A percentile compares a stretch with the other conserved stretches of the same genome.
Conservation (phyloP, 2,329 filamentous ascomycete genomes). For the Blumeria graminis region DNA sequence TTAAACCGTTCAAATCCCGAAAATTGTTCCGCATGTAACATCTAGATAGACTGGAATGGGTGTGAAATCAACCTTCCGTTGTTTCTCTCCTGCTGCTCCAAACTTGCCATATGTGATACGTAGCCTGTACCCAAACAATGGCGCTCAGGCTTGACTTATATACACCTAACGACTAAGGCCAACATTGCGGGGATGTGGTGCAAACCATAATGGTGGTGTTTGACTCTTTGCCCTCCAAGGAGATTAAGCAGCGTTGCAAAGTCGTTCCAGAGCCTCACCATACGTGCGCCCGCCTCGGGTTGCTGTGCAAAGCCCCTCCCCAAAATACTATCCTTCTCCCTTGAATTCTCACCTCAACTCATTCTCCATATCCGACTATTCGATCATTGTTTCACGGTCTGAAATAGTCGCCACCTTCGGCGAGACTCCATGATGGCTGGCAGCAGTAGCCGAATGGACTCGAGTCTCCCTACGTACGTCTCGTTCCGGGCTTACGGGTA, state of each 20-base stretch:
- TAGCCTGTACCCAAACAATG: too few species aligned
- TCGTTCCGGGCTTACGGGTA: conserved; percentile 4
- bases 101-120: too few species aligned
- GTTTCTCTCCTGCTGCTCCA: too few species aligned
- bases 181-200: neutral
- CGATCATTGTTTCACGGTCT: conserved; percentile 3
- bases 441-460: conserved; percentile 26
- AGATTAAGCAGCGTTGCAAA: neutral
- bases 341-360: neutral
- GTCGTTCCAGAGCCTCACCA: neutral
- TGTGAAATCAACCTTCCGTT: too few species aligned
- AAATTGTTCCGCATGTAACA: too few species aligned
- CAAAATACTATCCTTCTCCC: neutral
- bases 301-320: neutral
- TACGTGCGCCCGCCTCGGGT: conserved; percentile 1
- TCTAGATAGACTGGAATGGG: too few species aligned
- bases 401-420: conserved; percentile 13
- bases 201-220: neutral
- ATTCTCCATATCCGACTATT: neutral
- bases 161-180: neutral
- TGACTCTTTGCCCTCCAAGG: too few species aligned
- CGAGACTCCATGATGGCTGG: conserved; percentile 19
- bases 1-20: too few species aligned
- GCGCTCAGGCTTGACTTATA: neutral
- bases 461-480: conserved; percentile 38